phyloP scores from a whole-genome alignment of 345 rosid genomes.

The Carallia brachiata region DNA sequence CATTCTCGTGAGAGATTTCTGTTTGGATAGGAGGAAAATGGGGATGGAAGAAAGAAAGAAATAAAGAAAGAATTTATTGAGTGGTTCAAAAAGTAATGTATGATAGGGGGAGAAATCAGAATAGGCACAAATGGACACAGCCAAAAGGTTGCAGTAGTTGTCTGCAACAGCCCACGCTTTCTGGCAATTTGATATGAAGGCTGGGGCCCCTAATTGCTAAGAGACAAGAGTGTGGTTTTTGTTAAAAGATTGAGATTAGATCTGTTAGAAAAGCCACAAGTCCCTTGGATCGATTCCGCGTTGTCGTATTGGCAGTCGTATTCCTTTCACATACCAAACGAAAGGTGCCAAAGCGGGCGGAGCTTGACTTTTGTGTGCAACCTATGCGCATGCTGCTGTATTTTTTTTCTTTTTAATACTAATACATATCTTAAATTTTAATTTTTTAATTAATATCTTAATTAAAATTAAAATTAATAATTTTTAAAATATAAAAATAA shows the following conservation, averaged over 20 bases:
- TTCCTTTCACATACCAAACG: neutral
- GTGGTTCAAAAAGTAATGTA: neutral
- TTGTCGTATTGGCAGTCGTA: neutral
- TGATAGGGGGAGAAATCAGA: neutral
- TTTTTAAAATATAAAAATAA: too few species aligned
- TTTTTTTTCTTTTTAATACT: neutral
- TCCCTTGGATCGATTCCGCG: conserved; percentile 6
- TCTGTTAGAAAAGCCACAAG: neutral
- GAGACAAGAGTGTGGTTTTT: conserved; percentile 7
- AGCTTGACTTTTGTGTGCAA: neutral
- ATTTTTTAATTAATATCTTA: too few species aligned
- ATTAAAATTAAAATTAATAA: too few species aligned
- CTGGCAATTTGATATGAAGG: neutral
- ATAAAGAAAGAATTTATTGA: neutral
- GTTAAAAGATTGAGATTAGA: neutral
- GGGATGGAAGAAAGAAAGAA: neutral
- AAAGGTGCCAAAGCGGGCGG: neutral
- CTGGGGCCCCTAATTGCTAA: conserved; percentile 1
- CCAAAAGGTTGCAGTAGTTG: conserved; percentile 17
- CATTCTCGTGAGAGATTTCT: neutral
- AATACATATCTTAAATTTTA: too few species aligned
- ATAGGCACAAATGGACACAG: conserved; percentile 4
- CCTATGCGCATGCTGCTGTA: neutral
- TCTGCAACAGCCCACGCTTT: neutral
- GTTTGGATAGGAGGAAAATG: neutral